Base-by-base conservation (phyloP, 495 filamentous ascomycete genomes). In the Neurospora africana region DNA sequence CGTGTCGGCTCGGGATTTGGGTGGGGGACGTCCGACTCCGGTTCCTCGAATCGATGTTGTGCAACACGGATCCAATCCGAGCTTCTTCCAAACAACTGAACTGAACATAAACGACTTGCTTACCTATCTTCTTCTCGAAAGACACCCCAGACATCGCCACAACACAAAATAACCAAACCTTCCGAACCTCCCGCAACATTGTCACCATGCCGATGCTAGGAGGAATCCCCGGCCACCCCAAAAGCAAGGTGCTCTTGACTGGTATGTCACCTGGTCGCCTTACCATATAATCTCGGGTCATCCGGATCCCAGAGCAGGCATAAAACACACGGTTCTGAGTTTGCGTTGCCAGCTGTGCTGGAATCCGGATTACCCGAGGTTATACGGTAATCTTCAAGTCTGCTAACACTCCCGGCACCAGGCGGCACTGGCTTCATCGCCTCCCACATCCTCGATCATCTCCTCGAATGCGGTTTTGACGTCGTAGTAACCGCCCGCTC, bases 361-460 rank as follows among this genome's bases (percentile, higher is more conserved):
- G n/a, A n/a, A n/a, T n/a, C n/a, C n/a, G n/a, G n/a, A n/a, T n/a
- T n/a, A n/a, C n/a, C n/a, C n/a, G n/a, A n/a, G n/a, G n/a, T n/a
- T n/a, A n/a, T n/a, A n/a, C n/a, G n/a, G n/a, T n/a, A n/a, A n/a
- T n/a, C n/a, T n/a, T n/a, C 27, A 36, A 2, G 0, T 6, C 11
- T 4, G 7, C n/a, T 27, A 68, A 41, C 27, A 19, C n/a, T 15
- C 0, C 19, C 70, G 19, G 13, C 1, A 35, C 11, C 71, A 82
- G 82, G 82, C 2, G 82, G 82, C 0, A 81, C 77, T 9, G 82
- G 82, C 67, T 83, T 83, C 71, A 79, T 83, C 33, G 82, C 82
- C 68, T 82, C 81, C 0, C 82, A 83, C 43, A 76, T 83, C 33
- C 74, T 83, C 2, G 78, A 83, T 65, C 69, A 53, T 17, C 73